Evolutionary conservation across 495 filamentous ascomycete genomes (phyloP), one percentile per base, ranked within the genome.

Genomic region (Bryoglossum gracile): DNA sequence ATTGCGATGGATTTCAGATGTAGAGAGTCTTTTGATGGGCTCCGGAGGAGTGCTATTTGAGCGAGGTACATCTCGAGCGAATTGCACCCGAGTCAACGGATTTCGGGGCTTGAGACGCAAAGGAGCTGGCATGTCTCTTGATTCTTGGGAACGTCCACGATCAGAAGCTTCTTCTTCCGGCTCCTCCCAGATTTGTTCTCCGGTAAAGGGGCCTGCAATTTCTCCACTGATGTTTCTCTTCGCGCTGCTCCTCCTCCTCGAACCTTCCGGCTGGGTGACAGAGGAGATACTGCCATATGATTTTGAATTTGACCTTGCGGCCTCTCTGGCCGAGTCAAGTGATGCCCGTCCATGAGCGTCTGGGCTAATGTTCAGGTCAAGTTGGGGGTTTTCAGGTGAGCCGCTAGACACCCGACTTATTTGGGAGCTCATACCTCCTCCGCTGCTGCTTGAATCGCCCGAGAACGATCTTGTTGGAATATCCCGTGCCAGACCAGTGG

Each of bases 151-250:
- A 22, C 48, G 45, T 21, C 54, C 51, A 26, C 51, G 48, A 34
- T 52, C 43, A n/a, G 41, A 37, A 25, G 18, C 46, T 23, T 59
- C 46, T 36, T 72, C 67, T 44, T 82, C 75, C 2, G 84, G 82
- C 53, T 95, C 89, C 64, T 95, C 88, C 68, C 86, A 95, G 42
- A 95, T 95, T 54, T 90, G 81, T 51, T 94, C 87, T 24, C 83
- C 77, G 3, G 84, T 75, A 54, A 79, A 79, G 8, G 77, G 68
- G 62, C 73, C 69, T 56, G 75, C 65, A 42, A 71, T 62, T 56
- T 78, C 76, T 25, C 73, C 77, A 58, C 76, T 82, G 50, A 75
- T 68, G 48, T 76, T 75, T 43, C 77, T 65, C 56, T 74, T 80
- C 36, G 68, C 60, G 50, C 69, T 61, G 24, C 33, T 55, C 32